Evolutionary conservation across 495 filamentous ascomycete species (phyloP).

Genomic region (Pyrenula aspistea): DNA sequence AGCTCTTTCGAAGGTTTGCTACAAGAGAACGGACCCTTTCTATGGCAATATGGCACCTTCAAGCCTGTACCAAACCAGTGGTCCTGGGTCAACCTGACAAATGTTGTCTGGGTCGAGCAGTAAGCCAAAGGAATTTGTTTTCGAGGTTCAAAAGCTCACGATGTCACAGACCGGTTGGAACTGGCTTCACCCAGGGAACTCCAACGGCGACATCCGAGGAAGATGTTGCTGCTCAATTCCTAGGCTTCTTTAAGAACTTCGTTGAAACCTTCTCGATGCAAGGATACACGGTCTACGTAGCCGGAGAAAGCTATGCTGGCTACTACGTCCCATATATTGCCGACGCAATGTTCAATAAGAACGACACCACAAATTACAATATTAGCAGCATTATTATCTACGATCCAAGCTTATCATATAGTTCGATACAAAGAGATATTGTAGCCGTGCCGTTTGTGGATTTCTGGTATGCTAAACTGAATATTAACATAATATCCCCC

Average conservation of each 20-base stretch:
- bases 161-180: slow-evolving; percentile 68
- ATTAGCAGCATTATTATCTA: slow-evolving; percentile 43
- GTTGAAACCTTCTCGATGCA: slow-evolving; percentile 55
- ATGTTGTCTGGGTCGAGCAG: slow-evolving; percentile 46
- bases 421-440: slow-evolving; percentile 21
- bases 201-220: slow-evolving; percentile 49
- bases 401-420: slow-evolving; percentile 5
- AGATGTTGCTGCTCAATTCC: slow-evolving; percentile 56
- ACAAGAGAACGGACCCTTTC: slow-evolving; percentile 66
- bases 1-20: slow-evolving; percentile 57
- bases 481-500: too few species aligned
- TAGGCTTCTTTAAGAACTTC: slow-evolving; percentile 60
- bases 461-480: slow-evolving; percentile 45
- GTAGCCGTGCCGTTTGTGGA: slow-evolving; percentile 50
- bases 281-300: slow-evolving; percentile 51
- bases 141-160: slow-evolving; percentile 1
- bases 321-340: slow-evolving; percentile 73
- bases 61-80: slow-evolving; percentile 53
- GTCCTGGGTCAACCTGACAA: slow-evolving; percentile 63
- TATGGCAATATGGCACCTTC: slow-evolving; percentile 59
- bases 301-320: slow-evolving; percentile 64
- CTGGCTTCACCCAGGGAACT: slow-evolving; percentile 55
- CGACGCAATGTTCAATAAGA: slow-evolving; percentile 55
- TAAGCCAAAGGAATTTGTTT: background rate
- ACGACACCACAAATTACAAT: slow-evolving; percentile 56